Evolutionary conservation across 768 basidiomycete species (phyloP).

Genomic region (Chalciporus sphaerocephalus): DNA sequence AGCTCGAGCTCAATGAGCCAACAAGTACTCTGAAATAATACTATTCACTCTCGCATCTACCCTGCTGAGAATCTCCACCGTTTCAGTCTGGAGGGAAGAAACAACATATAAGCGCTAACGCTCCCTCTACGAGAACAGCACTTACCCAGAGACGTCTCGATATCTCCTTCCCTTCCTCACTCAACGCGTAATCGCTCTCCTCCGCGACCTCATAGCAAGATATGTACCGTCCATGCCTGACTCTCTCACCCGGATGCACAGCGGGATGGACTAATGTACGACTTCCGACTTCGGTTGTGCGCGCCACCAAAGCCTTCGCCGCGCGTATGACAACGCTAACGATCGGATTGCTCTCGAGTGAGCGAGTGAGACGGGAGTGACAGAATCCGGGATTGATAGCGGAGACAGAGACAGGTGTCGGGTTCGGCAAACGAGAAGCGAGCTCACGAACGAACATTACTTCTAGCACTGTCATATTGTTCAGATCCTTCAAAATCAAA

Average conservation of each 20-base stretch:
- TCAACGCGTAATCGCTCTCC: slow-evolving; percentile 32
- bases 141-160: slow-evolving; percentile 35
- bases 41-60: slow-evolving; percentile 27
- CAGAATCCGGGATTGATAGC: slow-evolving; percentile 36
- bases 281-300: slow-evolving; percentile 33
- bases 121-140: neutral
- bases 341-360: slow-evolving; percentile 9
- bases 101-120: neutral
- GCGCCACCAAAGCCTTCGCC: slow-evolving; percentile 24
- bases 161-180: slow-evolving; percentile 28
- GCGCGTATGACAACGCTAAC: neutral
- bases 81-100: slow-evolving; percentile 22
- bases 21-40: slow-evolving; percentile 24
- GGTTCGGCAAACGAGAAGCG: slow-evolving; percentile 26
- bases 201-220: slow-evolving; percentile 24
- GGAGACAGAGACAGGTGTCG: slow-evolving; percentile 28
- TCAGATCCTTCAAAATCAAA: neutral
- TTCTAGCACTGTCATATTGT: slow-evolving; percentile 23
- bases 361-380: slow-evolving; percentile 28
- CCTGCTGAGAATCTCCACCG: slow-evolving; percentile 22
- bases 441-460: slow-evolving; percentile 37
- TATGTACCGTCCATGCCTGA: slow-evolving; percentile 30
- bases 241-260: slow-evolving; percentile 22
- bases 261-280: slow-evolving; percentile 35
- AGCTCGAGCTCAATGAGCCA: slow-evolving; percentile 12